Evolutionary conservation across 2,329 filamentous ascomycete genomes (phyloP).

Genomic region (Colletotrichum tamarilloi): DNA sequence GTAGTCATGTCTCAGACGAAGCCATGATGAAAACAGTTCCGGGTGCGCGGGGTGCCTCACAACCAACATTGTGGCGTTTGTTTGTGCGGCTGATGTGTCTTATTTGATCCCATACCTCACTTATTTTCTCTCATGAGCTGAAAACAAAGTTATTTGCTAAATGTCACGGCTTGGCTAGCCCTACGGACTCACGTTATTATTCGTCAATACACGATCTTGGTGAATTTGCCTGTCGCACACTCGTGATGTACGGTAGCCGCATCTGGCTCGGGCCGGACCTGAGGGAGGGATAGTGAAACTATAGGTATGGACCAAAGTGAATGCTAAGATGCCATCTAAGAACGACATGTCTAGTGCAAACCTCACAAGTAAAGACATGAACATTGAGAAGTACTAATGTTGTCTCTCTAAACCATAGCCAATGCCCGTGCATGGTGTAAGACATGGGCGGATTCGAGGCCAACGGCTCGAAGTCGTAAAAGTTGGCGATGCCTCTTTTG

Average conservation of each 20-base stretch:
- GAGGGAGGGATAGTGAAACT: background rate
- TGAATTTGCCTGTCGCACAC: background rate
- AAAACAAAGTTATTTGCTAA: background rate
- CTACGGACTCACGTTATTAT: too few relatives aligned
- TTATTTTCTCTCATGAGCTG: background rate
- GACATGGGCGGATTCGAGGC: background rate
- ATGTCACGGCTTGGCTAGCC: background rate
- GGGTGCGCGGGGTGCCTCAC: background rate
- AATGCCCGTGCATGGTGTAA: too few relatives aligned
- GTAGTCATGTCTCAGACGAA: background rate
- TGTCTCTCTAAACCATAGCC: too few relatives aligned
- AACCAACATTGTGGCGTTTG: background rate
- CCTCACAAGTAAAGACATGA: background rate
- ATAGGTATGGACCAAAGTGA: too few relatives aligned
- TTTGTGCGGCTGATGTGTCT: background rate
- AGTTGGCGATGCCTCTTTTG: background rate
- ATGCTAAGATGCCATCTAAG: accelerated
- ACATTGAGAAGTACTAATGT: too few relatives aligned
- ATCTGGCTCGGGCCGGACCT: background rate
- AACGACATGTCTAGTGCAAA: background rate
- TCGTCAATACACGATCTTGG: too few relatives aligned
- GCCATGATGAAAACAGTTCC: background rate
- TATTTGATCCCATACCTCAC: background rate
- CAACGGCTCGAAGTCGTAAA: background rate
- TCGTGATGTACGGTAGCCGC: background rate